phyloP scores from a whole-genome alignment of 768 basidiomycete species.

The Lentinula edodes region DNA sequence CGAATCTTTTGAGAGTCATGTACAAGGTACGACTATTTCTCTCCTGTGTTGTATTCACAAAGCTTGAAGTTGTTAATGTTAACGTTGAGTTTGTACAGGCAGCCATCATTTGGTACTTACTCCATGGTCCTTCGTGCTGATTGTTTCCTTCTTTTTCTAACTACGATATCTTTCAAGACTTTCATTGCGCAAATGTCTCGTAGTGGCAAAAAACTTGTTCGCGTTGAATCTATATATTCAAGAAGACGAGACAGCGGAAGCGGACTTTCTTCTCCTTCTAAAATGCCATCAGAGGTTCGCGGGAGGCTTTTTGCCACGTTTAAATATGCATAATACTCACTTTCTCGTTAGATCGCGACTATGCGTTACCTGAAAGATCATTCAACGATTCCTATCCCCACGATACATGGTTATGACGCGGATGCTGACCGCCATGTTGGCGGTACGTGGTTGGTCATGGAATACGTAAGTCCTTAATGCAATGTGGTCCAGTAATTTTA shows the following conservation, averaged over 20 bases:
- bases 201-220: conserved; percentile 1
- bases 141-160: background rate
- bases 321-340: background rate
- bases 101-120: background rate
- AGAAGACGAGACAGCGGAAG: background rate
- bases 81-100: background rate
- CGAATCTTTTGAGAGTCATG: background rate
- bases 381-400: conserved; percentile 10
- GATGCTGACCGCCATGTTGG: conserved; percentile 8
- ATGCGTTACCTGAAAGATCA: conserved; percentile 7
- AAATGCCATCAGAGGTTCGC: conserved; percentile 6
- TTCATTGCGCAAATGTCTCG: conserved; percentile 1
- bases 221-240: background rate
- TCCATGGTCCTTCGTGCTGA: background rate
- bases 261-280: background rate
- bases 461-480: conserved; percentile 7
- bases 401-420: conserved; percentile 6
- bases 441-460: conserved; percentile 11
- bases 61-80: background rate
- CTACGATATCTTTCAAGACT: background rate
- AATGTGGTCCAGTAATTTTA: background rate
- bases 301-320: background rate
- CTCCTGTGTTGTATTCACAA: background rate
- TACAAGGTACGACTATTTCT: background rate
- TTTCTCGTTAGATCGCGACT: conserved; percentile 8